A percentile compares a stretch with the other conserved stretches of the same genome.
phyloP scores from a whole-genome alignment of 192 early-diverging fungal genomes.

The Coemansia sp. region DNA sequence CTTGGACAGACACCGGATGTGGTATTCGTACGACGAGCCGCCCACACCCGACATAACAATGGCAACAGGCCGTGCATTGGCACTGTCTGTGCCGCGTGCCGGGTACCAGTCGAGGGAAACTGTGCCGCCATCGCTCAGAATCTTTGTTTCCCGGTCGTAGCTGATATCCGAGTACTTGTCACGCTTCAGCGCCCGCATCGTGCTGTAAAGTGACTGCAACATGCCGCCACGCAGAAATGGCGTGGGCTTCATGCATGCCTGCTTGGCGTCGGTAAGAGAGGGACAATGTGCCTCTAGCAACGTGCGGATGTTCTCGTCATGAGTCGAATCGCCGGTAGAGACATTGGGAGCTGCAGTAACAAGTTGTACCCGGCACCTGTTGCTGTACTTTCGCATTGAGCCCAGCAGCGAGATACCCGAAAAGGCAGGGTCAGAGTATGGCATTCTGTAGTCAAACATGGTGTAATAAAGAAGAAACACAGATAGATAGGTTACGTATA shows the following conservation, averaged over 20 bases:
- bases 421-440: slow-evolving; percentile 4
- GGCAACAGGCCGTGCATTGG: slow-evolving; percentile 56
- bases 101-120: slow-evolving; percentile 88
- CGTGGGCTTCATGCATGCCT: slow-evolving; percentile 65
- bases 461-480: not conserved
- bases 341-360: not conserved
- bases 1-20: slow-evolving; percentile 80
- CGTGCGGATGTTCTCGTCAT: not conserved
- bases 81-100: slow-evolving; percentile 44
- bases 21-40: slow-evolving; percentile 90
- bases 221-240: slow-evolving; percentile 74
- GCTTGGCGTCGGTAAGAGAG: slow-evolving; percentile 40
- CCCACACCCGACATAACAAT: slow-evolving; percentile 86
- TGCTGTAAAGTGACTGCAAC: slow-evolving; percentile 64
- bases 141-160: slow-evolving; percentile 50
- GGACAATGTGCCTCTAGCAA: slow-evolving; percentile 48
- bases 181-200: slow-evolving; percentile 35
- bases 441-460: not conserved
- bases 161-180: slow-evolving; percentile 16
- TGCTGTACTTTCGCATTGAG: not conserved
- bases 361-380: not conserved
- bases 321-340: not conserved
- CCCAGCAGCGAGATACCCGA: not conserved
- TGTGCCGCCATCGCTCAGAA: slow-evolving; percentile 77
- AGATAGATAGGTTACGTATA: not conserved